A percentile compares a stretch with the other conserved stretches of the same genome.
These are phyloP conservation scores for Rhodocollybia butyracea DNA, from an alignment of 768 basidiomycete species.

Conservation along the genomic window DNA sequence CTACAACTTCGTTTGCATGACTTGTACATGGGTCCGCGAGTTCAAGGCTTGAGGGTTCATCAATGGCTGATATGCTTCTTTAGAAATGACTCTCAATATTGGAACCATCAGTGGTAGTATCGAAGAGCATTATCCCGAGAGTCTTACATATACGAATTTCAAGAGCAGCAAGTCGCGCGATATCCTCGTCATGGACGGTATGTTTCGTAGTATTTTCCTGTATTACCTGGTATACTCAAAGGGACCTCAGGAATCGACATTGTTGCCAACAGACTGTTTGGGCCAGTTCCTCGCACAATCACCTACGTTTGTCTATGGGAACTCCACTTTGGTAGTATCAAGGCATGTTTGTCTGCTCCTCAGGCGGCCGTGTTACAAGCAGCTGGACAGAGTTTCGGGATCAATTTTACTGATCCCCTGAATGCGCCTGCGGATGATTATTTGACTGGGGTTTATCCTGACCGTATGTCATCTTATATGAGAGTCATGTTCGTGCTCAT, in stretches of 20 bases:
- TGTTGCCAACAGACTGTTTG: constrained; percentile 83
- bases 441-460: constrained; percentile 62
- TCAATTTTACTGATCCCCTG: constrained; percentile 70
- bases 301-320: constrained; percentile 96
- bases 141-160: constrained; percentile 26
- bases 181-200: constrained; percentile 52
- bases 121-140: constrained; percentile 42
- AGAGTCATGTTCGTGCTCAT: not conserved
- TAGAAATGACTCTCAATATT: constrained; percentile 79
- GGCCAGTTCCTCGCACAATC: constrained; percentile 77
- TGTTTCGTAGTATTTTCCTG: not conserved
- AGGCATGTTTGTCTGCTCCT: constrained; percentile 49
- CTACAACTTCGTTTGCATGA: constrained; percentile 79
- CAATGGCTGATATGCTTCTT: constrained; percentile 3
- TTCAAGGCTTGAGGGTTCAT: constrained; percentile 6
- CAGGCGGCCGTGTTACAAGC: constrained; percentile 50
- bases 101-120: constrained; percentile 56
- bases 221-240: not conserved
- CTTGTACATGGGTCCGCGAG: constrained; percentile 75
- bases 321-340: constrained; percentile 64
- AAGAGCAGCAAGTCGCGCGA: constrained; percentile 18
- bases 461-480: constrained; percentile 50
- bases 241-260: constrained; percentile 67
- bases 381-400: constrained; percentile 53
- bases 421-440: constrained; percentile 81